phyloP scores from a whole-genome alignment of 1,284 basidiomycete genomes.

The Apiotrichum akiyoshidainum region DNA sequence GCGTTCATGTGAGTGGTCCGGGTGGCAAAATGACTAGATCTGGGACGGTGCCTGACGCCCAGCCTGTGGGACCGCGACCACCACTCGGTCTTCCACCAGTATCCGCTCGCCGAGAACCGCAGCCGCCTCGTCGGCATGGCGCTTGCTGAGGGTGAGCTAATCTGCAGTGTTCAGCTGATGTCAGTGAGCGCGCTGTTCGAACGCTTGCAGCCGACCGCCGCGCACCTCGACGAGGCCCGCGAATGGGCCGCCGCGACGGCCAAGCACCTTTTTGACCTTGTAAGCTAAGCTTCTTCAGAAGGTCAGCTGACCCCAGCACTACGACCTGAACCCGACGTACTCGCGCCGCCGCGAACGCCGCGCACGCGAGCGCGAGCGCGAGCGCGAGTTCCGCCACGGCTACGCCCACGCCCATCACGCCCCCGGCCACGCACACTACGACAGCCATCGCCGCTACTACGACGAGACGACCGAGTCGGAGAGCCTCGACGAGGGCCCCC shows the following conservation, averaged over 20 bases:
- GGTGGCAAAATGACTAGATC: background rate
- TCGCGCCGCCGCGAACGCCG: background rate
- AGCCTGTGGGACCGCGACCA: constrained; percentile 47
- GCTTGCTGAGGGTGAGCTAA: constrained; percentile 38
- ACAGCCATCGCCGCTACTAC: background rate
- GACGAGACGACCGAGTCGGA: too few species aligned
- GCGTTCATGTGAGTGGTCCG: constrained; percentile 38
- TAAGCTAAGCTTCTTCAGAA: background rate
- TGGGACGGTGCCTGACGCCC: background rate
- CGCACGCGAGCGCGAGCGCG: background rate
- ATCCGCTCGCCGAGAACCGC: constrained; percentile 36
- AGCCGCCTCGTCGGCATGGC: constrained; percentile 41
- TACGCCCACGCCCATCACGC: background rate
- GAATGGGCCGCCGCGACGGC: constrained; percentile 47
- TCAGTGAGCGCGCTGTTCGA: constrained; percentile 43
- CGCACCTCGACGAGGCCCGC: constrained; percentile 34
- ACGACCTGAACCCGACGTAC: background rate
- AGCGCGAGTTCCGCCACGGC: background rate
- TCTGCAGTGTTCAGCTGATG: background rate
- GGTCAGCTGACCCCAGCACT: background rate
- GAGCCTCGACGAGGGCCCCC: background rate
- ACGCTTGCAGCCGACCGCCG: constrained; percentile 27
- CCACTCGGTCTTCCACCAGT: constrained; percentile 33
- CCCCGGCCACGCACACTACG: background rate
- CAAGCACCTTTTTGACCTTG: constrained; percentile 43